Conservation (phyloP, 2,329 filamentous ascomycete genomes). For the Capronia americana region DNA sequence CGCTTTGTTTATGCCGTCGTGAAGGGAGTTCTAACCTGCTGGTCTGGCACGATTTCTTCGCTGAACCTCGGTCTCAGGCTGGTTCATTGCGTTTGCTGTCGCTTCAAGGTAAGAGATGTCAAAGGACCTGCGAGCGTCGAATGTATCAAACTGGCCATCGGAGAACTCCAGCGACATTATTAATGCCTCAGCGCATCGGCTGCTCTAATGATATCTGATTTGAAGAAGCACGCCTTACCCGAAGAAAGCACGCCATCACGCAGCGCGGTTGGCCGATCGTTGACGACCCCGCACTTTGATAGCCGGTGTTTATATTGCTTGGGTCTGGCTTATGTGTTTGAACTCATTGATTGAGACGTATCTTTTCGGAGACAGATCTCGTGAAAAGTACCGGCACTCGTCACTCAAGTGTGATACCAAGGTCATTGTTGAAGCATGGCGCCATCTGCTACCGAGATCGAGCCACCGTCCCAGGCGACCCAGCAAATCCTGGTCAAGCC, state of each 20-base stretch:
- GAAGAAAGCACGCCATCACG: constrained; percentile 9
- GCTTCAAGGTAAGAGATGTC: not conserved
- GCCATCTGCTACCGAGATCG: constrained; percentile 17
- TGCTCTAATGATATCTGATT: not conserved
- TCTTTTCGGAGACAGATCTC: not conserved
- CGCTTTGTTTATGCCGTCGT: not conserved
- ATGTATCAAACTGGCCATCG: not conserved
- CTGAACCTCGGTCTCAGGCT: not conserved
- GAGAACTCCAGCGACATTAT: constrained; percentile 6
- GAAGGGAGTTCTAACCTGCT: not conserved
- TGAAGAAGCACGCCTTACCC: constrained; percentile 9
- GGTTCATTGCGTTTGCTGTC: not conserved
- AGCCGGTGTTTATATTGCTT: constrained; percentile 3
- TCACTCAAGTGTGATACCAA: not conserved
- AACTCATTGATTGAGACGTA: not conserved
- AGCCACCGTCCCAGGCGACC: constrained; percentile 12
- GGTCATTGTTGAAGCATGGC: constrained; percentile 11
- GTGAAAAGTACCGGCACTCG: not conserved
- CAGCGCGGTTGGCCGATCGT: constrained; percentile 5
- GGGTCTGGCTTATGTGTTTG: not conserved
- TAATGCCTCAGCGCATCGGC: not conserved
- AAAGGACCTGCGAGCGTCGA: not conserved
- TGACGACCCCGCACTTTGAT: constrained; percentile 1
- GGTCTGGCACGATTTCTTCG: not conserved
- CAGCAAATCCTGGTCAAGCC: constrained; percentile 48